These are phyloP conservation scores for Geotrichum cucujoidarum DNA, from an alignment of 1,139 yeast genomes.

Conservation along the genomic window DNA sequence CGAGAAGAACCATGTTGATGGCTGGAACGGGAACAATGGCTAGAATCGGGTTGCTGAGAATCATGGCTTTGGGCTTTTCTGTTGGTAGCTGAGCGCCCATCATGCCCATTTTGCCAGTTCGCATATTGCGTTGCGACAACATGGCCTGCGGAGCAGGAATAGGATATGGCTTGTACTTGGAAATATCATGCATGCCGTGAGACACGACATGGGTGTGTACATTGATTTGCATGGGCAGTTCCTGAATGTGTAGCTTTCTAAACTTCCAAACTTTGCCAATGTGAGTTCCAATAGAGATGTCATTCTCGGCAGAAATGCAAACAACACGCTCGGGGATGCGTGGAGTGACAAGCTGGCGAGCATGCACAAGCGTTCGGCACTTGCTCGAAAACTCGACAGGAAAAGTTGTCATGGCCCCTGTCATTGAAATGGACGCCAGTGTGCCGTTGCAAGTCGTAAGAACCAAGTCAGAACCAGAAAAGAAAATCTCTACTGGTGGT, in stretches of 20 bases:
- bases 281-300: constrained; percentile 58
- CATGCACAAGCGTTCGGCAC: constrained; percentile 41
- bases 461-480: constrained; percentile 25
- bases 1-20: constrained; percentile 31
- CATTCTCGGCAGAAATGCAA: constrained; percentile 49
- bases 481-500: constrained; percentile 24
- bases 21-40: constrained; percentile 30
- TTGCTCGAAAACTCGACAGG: constrained; percentile 17
- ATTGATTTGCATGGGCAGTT: constrained; percentile 24
- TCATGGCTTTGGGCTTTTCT: constrained; percentile 7
- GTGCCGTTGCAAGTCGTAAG: constrained; percentile 23
- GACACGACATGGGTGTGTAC: constrained; percentile 3
- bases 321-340: constrained; percentile 69
- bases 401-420: constrained; percentile 19
- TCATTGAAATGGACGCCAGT: constrained; percentile 23
- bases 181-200: constrained; percentile 17
- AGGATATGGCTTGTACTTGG: constrained; percentile 19
- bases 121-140: constrained; percentile 12
- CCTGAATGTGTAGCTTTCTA: constrained; percentile 47
- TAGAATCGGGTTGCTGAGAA: constrained; percentile 20
- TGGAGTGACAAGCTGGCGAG: constrained; percentile 59
- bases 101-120: constrained; percentile 9
- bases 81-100: neutral
- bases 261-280: constrained; percentile 64
- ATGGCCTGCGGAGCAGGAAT: constrained; percentile 19